These are phyloP conservation scores for Aulographum hederae DNA, from an alignment of 2,329 filamentous ascomycete genomes.

Conservation along the genomic window DNA sequence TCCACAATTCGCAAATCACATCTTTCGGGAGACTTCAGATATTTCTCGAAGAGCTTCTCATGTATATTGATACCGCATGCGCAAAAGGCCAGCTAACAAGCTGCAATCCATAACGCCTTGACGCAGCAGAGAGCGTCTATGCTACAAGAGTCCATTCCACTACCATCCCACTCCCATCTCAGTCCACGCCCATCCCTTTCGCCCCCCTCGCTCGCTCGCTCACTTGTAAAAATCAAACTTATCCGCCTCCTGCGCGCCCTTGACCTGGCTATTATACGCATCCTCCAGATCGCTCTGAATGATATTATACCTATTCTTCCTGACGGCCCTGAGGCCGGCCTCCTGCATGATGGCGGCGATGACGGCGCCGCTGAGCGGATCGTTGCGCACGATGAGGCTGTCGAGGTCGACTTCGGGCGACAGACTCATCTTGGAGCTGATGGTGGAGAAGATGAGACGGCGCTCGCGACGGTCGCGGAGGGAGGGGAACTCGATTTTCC, in stretches of 20 bases:
- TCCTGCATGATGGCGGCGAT: slow-evolving; percentile 99
- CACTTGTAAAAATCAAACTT: slow-evolving; percentile 89
- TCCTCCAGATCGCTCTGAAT: slow-evolving; percentile 95
- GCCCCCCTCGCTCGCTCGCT: no score
- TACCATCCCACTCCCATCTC: no score
- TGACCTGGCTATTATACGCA: slow-evolving; percentile 92
- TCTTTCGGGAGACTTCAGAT: no score
- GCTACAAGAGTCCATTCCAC: no score
- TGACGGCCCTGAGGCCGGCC: slow-evolving; percentile 78
- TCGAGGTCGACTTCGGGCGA: slow-evolving; percentile 94
- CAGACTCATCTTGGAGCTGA: slow-evolving; percentile 91
- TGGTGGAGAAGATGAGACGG: slow-evolving; percentile 92
- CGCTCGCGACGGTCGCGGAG: slow-evolving; percentile 86
- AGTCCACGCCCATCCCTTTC: no score
- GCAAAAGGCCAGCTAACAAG: no score
- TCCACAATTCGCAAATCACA: no score
- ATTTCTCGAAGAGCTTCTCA: no score
- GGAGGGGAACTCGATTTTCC: slow-evolving; percentile 98
- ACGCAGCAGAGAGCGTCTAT: no score
- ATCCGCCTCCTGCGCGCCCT: slow-evolving; percentile 54
- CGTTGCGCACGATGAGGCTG: slow-evolving; percentile 88
- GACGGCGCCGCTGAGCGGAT: slow-evolving; percentile 83
- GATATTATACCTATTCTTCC: slow-evolving; percentile 98
- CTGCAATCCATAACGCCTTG: no score
- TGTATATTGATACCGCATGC: no score